phyloP scores from a whole-genome alignment of 164 flowering plant genomes.

The Nelumbo lutea region DNA sequence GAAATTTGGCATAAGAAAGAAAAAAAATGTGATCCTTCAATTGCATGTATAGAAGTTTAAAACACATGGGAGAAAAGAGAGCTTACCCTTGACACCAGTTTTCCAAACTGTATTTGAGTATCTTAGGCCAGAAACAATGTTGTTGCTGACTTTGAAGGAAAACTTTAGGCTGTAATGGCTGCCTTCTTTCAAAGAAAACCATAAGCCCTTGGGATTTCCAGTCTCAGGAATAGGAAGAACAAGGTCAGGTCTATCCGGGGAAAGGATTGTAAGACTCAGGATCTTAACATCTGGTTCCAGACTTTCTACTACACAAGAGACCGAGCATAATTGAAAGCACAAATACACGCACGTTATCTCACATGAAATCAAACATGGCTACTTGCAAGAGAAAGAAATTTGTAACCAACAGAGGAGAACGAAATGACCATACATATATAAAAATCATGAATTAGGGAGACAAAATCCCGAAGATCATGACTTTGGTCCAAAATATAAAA shows the following conservation, averaged over 20 bases:
- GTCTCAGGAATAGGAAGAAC: constrained; percentile 44
- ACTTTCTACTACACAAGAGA: constrained; percentile 30
- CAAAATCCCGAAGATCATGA: background rate
- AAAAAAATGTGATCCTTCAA: background rate
- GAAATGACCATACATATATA: background rate
- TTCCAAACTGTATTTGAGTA: constrained; percentile 68
- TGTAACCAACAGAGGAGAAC: background rate
- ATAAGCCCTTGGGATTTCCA: constrained; percentile 43
- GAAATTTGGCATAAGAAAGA: constrained; percentile 14
- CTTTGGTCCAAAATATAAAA: background rate
- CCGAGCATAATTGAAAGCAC: background rate
- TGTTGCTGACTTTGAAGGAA: constrained; percentile 48
- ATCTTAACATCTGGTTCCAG: constrained; percentile 59
- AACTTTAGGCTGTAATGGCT: constrained; percentile 48
- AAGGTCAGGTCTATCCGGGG: constrained; percentile 54
- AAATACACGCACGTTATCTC: background rate
- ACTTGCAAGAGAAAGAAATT: background rate
- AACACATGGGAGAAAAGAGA: background rate
- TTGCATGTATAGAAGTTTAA: background rate
- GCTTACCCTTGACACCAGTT: constrained; percentile 53
- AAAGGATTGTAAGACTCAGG: constrained; percentile 38
- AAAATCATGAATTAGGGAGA: background rate
- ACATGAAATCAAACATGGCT: background rate
- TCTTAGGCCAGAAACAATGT: constrained; percentile 39
- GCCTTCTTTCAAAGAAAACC: constrained; percentile 71